A percentile compares a stretch with the other conserved stretches of the same genome.
Evolutionary conservation across 768 basidiomycete species (phyloP).

Genomic region (Paxillus ammoniavirescens): DNA sequence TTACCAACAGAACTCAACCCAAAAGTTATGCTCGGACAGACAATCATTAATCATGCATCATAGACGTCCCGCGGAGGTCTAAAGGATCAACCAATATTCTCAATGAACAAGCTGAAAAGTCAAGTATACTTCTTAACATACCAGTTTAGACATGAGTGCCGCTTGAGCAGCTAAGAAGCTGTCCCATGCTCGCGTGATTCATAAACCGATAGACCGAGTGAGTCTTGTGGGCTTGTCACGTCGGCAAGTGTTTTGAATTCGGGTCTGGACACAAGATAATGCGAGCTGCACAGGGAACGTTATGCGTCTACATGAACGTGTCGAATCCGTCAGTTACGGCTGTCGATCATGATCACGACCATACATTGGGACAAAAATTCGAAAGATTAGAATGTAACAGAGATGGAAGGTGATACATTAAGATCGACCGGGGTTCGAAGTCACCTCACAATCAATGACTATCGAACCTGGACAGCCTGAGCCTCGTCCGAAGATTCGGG

Average conservation of each 20-base stretch:
- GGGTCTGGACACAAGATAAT: not conserved
- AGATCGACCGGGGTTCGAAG: slow-evolving; percentile 25
- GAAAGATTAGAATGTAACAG: not conserved
- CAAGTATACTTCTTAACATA: slow-evolving; percentile 23
- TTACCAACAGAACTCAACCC: slow-evolving; percentile 3
- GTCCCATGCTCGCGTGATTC: not conserved
- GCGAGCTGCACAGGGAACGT: not conserved
- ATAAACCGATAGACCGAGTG: not conserved
- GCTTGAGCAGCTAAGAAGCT: slow-evolving; percentile 23
- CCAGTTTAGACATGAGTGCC: slow-evolving; percentile 14
- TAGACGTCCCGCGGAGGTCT: slow-evolving; percentile 5
- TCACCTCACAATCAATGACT: slow-evolving; percentile 11
- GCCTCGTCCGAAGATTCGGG: no score
- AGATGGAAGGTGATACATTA: slow-evolving; percentile 7
- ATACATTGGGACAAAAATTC: not conserved
- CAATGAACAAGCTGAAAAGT: slow-evolving; percentile 17
- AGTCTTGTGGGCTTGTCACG: not conserved
- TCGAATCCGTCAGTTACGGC: not conserved
- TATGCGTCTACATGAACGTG: no score
- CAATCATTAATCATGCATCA: not conserved
- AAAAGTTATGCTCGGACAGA: slow-evolving; percentile 1
- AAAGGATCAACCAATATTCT: slow-evolving; percentile 8
- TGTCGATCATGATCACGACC: not conserved
- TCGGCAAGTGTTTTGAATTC: not conserved
- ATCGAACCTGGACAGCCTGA: not conserved